Base-by-base conservation (phyloP, 179 eudicot genomes). In the Beta corolliflora region DNA sequence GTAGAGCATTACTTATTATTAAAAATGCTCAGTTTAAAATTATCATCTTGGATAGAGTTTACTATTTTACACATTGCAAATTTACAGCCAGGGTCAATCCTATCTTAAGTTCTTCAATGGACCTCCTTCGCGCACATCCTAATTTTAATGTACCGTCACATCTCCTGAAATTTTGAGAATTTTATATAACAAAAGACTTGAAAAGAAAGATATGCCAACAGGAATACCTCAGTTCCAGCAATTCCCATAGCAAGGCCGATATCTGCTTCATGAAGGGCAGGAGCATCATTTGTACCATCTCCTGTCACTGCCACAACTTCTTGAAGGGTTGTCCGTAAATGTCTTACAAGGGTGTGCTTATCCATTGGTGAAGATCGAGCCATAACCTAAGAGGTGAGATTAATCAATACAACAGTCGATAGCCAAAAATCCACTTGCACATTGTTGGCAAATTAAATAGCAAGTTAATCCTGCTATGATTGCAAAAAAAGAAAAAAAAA, bases 191-290 rank as follows among this genome's bases (percentile, higher is more conserved):
- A 48, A 13, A 48, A 53, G 18, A 71, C 31, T 21, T 29, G 21
- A 25, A 73, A 73, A 36, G 21, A 73, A 45, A 70, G 11, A n/a
- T 48, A 48, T 71, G 55, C 74, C n/a, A 46, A 69, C 53, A 44
- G 10, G 61, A 11, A 59, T 79, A 91, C 99, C 94, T 93, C 98
- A 78, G 98, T 96, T 72, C 97, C 97, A 73, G 97, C 93, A 83
- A 96, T 92, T 60, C 99, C 98, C 99, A 95, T 95, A 55, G 99
- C 99, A 81, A 95, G 92, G 82, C 99, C 99, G 76, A 95, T 95
- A 86, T 95, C 98, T 48, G 99, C 97, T 86, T 95, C 99, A 84
- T 95, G 99, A 67, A 95, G 98, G 50, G 99, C 99, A 52, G 99
- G 99, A 60, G 99, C 99, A 81, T 95, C 99, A 83, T 95, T 95